Evolutionary conservation across 768 basidiomycete species (phyloP), one percentile per base, ranked within the genome.

Genomic region (Boletus reticuloceps): DNA sequence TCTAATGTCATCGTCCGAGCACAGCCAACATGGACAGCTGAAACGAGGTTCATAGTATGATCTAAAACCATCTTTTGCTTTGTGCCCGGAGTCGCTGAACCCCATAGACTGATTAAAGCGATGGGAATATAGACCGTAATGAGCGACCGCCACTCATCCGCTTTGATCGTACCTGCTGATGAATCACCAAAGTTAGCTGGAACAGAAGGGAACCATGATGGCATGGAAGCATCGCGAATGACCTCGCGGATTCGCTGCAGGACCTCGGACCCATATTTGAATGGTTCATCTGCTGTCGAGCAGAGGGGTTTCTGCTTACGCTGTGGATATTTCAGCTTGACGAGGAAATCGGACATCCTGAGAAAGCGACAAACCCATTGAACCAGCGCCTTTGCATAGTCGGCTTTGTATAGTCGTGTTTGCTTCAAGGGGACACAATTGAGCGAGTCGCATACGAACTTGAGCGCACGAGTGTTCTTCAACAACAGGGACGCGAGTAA

Each of bases 1-100:
- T 32, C 32, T 6, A 32, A 0, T 45, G 48, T 65, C 29, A 56
- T 61, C 0, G 61, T 68, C 54, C 10, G 12, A 2, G 46, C 17
- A 46, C 66, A 70, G 12, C 56, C 56, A 1, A 74, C 8, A 7
- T 52, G 55, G 0, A 68, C 60, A 0, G 69, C 71, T 2, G 56
- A 58, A 12, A 75, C 68, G 1, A 75, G 50, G 0, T 58, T 54
- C 69, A 75, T 72, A 0, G 63, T 71, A 19, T 73, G 36, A 13
- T 70, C n/a, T 39, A n/a, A 3, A n/a, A 3, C 10, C 1, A 1
- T 12, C 5, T 4, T 14, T 20, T 32, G 32, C 32, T 32, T 32
- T 12, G 32, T 32, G 12, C 32, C 32, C 7, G 32, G 12, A 32
- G 32, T 32, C 32, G 6, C 32, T 32, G 32, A 32, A 32, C 51